Percentiles rank a stretch among this genome's conserved stretches.
phyloP scores from a whole-genome alignment of 129 eudicot genomes.

The Artemisia annua region DNA sequence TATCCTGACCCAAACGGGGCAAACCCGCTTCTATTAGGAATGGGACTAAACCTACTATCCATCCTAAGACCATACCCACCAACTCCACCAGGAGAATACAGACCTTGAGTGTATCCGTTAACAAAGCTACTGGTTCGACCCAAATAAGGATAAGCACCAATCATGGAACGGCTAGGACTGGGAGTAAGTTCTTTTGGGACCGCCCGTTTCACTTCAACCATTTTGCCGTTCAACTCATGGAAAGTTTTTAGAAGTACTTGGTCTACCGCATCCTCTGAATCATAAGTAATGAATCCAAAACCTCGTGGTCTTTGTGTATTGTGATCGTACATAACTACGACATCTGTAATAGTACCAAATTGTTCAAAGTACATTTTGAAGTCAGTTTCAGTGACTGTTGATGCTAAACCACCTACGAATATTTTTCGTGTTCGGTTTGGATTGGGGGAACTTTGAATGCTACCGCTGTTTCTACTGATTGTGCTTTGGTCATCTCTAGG shows the following conservation, averaged over 20 bases:
- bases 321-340: slow-evolving; percentile 81
- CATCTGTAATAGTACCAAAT: slow-evolving; percentile 69
- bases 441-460: slow-evolving; percentile 67
- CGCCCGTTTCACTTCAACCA: slow-evolving; percentile 73
- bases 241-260: slow-evolving; percentile 50
- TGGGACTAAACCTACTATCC: slow-evolving; percentile 29
- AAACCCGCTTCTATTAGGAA: slow-evolving; percentile 41
- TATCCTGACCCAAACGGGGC: slow-evolving; percentile 46
- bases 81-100: slow-evolving; percentile 40
- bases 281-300: slow-evolving; percentile 70
- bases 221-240: slow-evolving; percentile 64
- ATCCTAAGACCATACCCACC: slow-evolving; percentile 64
- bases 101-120: slow-evolving; percentile 52
- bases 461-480: slow-evolving; percentile 54
- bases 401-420: slow-evolving; percentile 76
- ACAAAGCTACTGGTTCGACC: slow-evolving; percentile 47
- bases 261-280: slow-evolving; percentile 67
- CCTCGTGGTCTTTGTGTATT: slow-evolving; percentile 77
- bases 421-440: slow-evolving; percentile 57
- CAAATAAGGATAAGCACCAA: slow-evolving; percentile 47
- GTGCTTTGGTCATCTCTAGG: slow-evolving; percentile 63
- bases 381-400: slow-evolving; percentile 63
- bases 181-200: slow-evolving; percentile 75
- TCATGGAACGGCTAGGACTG: slow-evolving; percentile 44
- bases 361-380: slow-evolving; percentile 67